A percentile compares a stretch with the other conserved stretches of the same genome.
These are phyloP conservation scores for Geopyxis carbonaria DNA, from an alignment of 495 filamentous ascomycete species.

Conservation along the genomic window DNA sequence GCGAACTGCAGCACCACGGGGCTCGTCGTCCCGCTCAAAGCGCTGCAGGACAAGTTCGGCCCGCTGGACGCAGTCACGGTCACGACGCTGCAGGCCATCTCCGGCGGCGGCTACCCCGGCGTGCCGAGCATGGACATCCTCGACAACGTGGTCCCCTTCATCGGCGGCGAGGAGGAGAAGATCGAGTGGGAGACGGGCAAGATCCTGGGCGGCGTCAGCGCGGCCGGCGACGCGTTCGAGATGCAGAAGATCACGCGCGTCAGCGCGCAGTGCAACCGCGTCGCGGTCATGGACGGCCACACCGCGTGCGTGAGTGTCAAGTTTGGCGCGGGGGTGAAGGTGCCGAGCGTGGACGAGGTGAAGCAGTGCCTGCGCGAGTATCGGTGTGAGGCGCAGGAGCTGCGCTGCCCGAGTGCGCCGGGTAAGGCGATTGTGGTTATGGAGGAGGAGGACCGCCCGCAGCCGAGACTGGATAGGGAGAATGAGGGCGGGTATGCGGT, in stretches of 20 bases:
- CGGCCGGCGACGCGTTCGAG: constrained; percentile 45
- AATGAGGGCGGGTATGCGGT: constrained; percentile 61
- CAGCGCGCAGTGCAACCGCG: constrained; percentile 67
- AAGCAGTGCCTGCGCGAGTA: constrained; percentile 53
- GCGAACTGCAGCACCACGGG: constrained; percentile 85
- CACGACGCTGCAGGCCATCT: constrained; percentile 77
- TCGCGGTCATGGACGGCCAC: constrained; percentile 70
- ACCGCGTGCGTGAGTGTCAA: constrained; percentile 64
- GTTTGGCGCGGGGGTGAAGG: constrained; percentile 41
- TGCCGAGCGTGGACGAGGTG: constrained; percentile 47
- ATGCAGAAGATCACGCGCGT: constrained; percentile 47
- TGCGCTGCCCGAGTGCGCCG: constrained; percentile 65
- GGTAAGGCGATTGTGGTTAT: constrained; percentile 55
- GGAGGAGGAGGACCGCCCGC: constrained; percentile 63
- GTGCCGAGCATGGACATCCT: constrained; percentile 56
- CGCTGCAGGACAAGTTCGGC: constrained; percentile 59
- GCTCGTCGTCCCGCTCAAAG: constrained; percentile 74
- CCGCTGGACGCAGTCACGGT: constrained; percentile 57
- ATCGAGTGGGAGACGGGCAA: constrained; percentile 71
- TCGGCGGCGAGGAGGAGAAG: constrained; percentile 80
- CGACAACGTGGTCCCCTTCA: constrained; percentile 75
- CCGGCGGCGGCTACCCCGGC: constrained; percentile 75
- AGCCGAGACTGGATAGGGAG: constrained; percentile 69
- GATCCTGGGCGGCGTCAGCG: constrained; percentile 56
- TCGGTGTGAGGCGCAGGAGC: constrained; percentile 51